Conservation (phyloP, 768 basidiomycete genomes). For the Tricholoma terreum region DNA sequence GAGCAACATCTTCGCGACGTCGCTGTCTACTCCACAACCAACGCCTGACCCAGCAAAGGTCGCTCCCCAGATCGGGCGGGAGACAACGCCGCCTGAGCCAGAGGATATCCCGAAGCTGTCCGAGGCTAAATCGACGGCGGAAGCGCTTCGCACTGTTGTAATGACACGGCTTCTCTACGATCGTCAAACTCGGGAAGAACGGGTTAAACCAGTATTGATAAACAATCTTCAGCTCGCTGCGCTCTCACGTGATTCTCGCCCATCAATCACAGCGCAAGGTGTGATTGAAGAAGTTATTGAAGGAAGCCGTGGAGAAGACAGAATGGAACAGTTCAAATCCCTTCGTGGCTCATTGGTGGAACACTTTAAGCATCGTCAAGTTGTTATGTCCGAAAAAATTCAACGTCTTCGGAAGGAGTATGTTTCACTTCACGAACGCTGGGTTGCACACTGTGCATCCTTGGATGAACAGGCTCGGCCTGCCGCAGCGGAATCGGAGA, state of each 20-base stretch:
- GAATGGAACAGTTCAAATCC: conserved; percentile 35
- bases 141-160: conserved; percentile 62
- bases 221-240: conserved; percentile 51
- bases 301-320: conserved; percentile 31
- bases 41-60: conserved; percentile 2
- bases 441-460: conserved; percentile 66
- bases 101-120: conserved; percentile 37
- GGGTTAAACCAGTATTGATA: conserved; percentile 59
- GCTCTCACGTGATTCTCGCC: conserved; percentile 24
- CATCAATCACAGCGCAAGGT: conserved; percentile 35
- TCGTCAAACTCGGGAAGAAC: conserved; percentile 58
- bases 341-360: conserved; percentile 50
- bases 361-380: conserved; percentile 53
- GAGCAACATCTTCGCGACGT: neutral
- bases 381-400: conserved; percentile 50
- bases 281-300: conserved; percentile 48
- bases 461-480: conserved; percentile 61
- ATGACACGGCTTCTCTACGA: conserved; percentile 60
- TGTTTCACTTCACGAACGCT: conserved; percentile 61
- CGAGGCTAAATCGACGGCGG: conserved; percentile 46
- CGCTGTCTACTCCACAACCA: conserved; percentile 9
- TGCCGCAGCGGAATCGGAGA: conserved; percentile 36
- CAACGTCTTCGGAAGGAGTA: conserved; percentile 64
- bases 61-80: neutral
- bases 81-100: conserved; percentile 6